Evolutionary conservation across 2,329 filamentous ascomycete genomes (phyloP).

Genomic region (Furcasterigmium sp.): DNA sequence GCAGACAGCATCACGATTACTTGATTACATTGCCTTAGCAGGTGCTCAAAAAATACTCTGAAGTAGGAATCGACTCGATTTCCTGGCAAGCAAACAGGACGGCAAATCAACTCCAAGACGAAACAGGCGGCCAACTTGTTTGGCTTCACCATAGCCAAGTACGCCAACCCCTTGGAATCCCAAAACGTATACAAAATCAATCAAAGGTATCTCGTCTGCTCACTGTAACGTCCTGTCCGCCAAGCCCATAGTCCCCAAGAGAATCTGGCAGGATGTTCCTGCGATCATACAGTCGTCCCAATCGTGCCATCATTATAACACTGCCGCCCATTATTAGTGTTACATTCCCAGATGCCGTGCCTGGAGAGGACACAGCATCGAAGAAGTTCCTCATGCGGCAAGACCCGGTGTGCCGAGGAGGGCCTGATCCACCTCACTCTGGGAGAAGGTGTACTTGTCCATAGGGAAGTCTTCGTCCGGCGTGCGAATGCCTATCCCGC

Average conservation of each 20-base stretch:
- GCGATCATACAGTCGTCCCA: constrained; percentile 11
- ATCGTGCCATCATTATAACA: constrained; percentile 14
- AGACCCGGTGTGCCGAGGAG: constrained; percentile 17
- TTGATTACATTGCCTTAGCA: no score
- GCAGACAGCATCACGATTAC: no score
- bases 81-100: no score
- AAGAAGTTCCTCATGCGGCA: constrained; percentile 7
- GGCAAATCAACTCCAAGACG: no score
- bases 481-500: constrained; percentile 67
- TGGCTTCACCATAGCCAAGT: neutral
- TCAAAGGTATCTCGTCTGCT: neutral
- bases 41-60: no score
- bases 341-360: neutral
- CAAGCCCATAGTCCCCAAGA: constrained; percentile 7
- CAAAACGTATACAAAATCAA: neutral
- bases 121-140: no score
- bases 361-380: neutral
- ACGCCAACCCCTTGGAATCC: constrained; percentile 5
- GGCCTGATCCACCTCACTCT: constrained; percentile 24
- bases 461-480: constrained; percentile 60
- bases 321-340: neutral
- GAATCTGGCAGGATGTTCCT: constrained; percentile 1
- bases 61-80: no score
- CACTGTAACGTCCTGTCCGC: constrained; percentile 1
- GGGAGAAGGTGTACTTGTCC: constrained; percentile 50